Base-by-base conservation (phyloP, 78 protist genomes). In the Dictyostelium citrinum region DNA sequence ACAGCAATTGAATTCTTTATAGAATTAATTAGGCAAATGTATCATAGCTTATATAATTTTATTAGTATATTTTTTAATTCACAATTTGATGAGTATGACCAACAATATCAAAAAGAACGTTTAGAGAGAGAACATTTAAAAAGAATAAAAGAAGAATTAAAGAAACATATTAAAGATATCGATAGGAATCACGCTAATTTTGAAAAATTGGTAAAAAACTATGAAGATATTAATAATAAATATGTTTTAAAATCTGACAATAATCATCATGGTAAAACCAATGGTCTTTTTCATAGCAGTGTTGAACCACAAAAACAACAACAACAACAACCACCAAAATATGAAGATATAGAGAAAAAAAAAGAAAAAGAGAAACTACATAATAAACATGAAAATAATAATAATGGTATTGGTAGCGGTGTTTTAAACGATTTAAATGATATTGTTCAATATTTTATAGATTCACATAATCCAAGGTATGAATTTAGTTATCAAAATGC, bases 401-500 rank as follows among this genome's bases (percentile, higher is more conserved):
- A 49, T 27, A 64, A 64, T 60, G 70, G 70, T 58, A 49, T 49
- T 49, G 72, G 31, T 55, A 49, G 49, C 16, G 61, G 51, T 29
- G 24, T 45, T 78, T 22, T 78, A 29, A 31, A 78, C 46, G 71
- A 78, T 39, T 27, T 49, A 45, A 49, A 49, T 78, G 83, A 78
- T 78, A 11, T 78, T 10, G 61, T 75, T 75, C 81, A 75, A 39
- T 75, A 75, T 39, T 75, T 75, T 39, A 33, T 75, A n/a, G 55
- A 41, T 41, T 22, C 33, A n/a, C 33, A 33, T 22, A 75, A 75
- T 75, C 81, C 83, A 29, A 74, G 64, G 61, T 85, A 85, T 45
- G 92, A 85, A 61, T 85, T 85, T 31, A 27, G 71, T 16, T 77
- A 37, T 20, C 68, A 85, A 35, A 85, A 85, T 61, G 92, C 39